These are phyloP conservation scores for Aureobasidium musti DNA, from an alignment of 2,329 filamentous ascomycete species.

Conservation along the genomic window DNA sequence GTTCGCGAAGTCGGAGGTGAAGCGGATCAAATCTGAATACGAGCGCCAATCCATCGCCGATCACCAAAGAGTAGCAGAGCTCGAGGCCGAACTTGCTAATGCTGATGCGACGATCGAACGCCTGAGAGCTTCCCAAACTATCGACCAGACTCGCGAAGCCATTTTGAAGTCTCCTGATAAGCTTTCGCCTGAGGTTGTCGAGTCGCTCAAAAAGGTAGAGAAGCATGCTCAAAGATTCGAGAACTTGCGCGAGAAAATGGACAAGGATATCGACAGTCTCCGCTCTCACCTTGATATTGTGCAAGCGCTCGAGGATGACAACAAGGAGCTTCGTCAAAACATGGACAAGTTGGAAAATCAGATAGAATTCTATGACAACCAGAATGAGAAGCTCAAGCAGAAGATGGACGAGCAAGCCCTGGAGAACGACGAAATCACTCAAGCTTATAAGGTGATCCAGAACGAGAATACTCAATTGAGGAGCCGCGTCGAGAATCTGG, in stretches of 20 bases:
- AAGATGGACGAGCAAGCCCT: not conserved
- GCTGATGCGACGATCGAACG: not conserved
- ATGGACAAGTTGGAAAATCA: not conserved
- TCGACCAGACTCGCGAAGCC: not conserved
- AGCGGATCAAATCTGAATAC: not conserved
- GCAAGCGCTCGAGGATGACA: not conserved
- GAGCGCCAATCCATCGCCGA: not conserved
- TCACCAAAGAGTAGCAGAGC: not conserved
- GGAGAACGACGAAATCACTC: not conserved
- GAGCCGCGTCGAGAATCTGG: not conserved
- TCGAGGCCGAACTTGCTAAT: not conserved
- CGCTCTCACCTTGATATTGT: not conserved
- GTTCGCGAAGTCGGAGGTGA: not conserved
- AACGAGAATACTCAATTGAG: slow-evolving; percentile 1
- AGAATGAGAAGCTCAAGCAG: not conserved
- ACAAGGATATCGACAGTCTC: not conserved
- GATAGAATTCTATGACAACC: not conserved
- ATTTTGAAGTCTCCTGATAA: not conserved
- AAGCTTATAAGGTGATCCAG: not conserved
- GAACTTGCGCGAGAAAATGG: not conserved
- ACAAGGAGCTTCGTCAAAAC: not conserved
- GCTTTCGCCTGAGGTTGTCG: not conserved
- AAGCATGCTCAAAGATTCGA: not conserved
- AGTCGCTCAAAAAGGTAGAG: not conserved
- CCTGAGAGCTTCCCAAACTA: not conserved